phyloP scores from a whole-genome alignment of 495 filamentous ascomycete species.

The Trichocladium uniseriatum region DNA sequence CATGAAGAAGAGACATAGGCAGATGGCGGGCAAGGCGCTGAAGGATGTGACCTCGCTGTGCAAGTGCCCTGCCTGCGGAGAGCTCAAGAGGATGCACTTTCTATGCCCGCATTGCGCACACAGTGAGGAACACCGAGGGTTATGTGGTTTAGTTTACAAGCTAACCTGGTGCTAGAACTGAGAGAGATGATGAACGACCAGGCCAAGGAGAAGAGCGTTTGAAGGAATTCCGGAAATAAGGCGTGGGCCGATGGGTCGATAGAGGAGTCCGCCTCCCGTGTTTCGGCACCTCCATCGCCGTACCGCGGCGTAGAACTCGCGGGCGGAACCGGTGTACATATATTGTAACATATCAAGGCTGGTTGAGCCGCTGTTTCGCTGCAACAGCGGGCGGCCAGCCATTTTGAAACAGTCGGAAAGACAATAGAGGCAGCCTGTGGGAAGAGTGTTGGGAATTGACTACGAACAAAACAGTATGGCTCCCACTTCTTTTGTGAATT shows the following conservation, averaged over 20 bases:
- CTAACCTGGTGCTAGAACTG: conserved; percentile 26
- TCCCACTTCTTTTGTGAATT: too few relatives aligned
- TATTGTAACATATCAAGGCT: conserved; percentile 8
- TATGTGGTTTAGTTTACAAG: neutral
- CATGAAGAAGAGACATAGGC: conserved; percentile 85
- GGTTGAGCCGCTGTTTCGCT: neutral
- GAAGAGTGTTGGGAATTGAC: too few relatives aligned
- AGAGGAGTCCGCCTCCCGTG: too few relatives aligned
- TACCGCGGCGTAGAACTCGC: neutral
- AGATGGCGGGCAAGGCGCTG: conserved; percentile 87
- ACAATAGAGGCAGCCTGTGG: too few relatives aligned
- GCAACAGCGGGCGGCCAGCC: too few relatives aligned
- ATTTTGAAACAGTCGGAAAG: too few relatives aligned
- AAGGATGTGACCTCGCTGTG: conserved; percentile 81
- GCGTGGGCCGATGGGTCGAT: too few relatives aligned
- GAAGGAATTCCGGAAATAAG: neutral
- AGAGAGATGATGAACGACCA: conserved; percentile 24
- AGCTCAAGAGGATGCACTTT: conserved; percentile 76
- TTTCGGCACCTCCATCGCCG: too few relatives aligned
- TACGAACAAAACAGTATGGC: too few relatives aligned
- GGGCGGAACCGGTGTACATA: conserved; percentile 1
- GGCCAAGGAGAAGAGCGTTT: conserved; percentile 3
- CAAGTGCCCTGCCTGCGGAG: conserved; percentile 80
- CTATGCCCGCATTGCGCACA: conserved; percentile 68
- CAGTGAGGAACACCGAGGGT: conserved; percentile 24